Evolutionary conservation across 345 rosid genomes (phyloP).

Genomic region (Alliaria petiolata): DNA sequence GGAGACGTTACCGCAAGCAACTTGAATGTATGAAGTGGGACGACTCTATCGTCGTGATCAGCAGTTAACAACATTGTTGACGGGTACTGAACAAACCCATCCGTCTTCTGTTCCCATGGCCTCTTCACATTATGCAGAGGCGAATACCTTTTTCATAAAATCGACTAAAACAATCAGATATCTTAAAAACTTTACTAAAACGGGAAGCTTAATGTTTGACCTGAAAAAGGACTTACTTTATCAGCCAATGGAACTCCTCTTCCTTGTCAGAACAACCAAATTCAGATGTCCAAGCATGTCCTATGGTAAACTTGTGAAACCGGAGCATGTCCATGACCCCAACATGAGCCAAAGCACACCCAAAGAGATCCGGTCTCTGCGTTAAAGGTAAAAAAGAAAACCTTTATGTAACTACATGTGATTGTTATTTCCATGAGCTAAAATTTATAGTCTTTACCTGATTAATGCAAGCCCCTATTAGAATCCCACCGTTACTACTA

Average conservation of each 20-base stretch:
- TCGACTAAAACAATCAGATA: not conserved
- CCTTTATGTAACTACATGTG: not conserved
- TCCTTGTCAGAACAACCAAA: conserved; percentile 83
- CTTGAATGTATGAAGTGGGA: conserved; percentile 82
- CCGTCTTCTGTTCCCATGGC: conserved; percentile 71
- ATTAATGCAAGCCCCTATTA: conserved; percentile 91
- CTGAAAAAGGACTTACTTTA: conserved; percentile 51
- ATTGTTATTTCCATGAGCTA: not conserved
- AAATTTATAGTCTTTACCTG: conserved; percentile 45
- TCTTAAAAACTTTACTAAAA: not conserved
- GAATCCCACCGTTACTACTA: conserved; percentile 92
- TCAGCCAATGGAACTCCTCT: conserved; percentile 88
- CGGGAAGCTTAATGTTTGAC: not conserved
- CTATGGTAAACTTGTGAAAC: conserved; percentile 93
- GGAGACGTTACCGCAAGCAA: conserved; percentile 71
- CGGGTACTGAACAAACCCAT: conserved; percentile 58
- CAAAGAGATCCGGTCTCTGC: conserved; percentile 97
- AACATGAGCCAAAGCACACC: conserved; percentile 96
- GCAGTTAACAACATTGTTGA: conserved; percentile 92
- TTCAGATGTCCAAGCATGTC: conserved; percentile 96
- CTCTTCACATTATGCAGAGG: conserved; percentile 92
- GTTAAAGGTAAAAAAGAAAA: not conserved
- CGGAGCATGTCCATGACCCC: conserved; percentile 99
- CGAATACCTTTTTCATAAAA: conserved; percentile 57
- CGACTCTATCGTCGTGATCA: conserved; percentile 94